Evolutionary conservation across 2,329 filamentous ascomycete genomes (phyloP).

Genomic region (Monosporascus sp.): DNA sequence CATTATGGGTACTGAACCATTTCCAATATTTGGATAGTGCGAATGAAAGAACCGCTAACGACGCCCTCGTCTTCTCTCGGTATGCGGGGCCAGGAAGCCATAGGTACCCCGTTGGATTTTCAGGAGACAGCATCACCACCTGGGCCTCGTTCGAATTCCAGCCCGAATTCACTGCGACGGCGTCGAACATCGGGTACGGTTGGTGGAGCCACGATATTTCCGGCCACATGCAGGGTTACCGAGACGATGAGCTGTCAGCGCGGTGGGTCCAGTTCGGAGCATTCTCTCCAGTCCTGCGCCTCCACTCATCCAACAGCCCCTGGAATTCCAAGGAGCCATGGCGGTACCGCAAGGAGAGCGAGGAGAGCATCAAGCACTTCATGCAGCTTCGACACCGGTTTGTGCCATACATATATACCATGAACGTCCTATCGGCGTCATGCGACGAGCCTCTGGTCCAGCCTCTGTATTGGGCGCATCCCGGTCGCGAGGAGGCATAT

Average conservation of each 20-base stretch:
- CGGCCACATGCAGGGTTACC: constrained; percentile 52
- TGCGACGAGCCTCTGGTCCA: constrained; percentile 48
- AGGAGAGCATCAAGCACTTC: constrained; percentile 40
- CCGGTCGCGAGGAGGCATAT: constrained; percentile 48
- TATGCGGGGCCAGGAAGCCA: constrained; percentile 59
- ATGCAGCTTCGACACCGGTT: constrained; percentile 52
- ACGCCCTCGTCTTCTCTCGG: constrained; percentile 51
- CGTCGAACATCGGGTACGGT: constrained; percentile 61
- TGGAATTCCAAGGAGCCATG: constrained; percentile 61
- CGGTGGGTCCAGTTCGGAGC: constrained; percentile 59
- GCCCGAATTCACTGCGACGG: constrained; percentile 61
- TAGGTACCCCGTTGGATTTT: constrained; percentile 60
- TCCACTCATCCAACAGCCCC: constrained; percentile 52
- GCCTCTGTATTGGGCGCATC: constrained; percentile 59
- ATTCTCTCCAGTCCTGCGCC: constrained; percentile 55
- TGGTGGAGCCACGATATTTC: constrained; percentile 67
- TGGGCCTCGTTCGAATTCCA: constrained; percentile 59
- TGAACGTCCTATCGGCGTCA: constrained; percentile 41
- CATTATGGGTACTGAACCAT: constrained; percentile 60
- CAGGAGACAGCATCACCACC: constrained; percentile 53
- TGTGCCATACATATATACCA: constrained; percentile 55
- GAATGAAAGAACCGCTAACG: constrained; percentile 28
- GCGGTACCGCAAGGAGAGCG: constrained; percentile 43
- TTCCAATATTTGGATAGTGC: constrained; percentile 54
- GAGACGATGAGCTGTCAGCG: constrained; percentile 52